These are phyloP conservation scores for Lasiosphaeria hispida DNA, from an alignment of 495 filamentous ascomycete species.

Conservation along the genomic window DNA sequence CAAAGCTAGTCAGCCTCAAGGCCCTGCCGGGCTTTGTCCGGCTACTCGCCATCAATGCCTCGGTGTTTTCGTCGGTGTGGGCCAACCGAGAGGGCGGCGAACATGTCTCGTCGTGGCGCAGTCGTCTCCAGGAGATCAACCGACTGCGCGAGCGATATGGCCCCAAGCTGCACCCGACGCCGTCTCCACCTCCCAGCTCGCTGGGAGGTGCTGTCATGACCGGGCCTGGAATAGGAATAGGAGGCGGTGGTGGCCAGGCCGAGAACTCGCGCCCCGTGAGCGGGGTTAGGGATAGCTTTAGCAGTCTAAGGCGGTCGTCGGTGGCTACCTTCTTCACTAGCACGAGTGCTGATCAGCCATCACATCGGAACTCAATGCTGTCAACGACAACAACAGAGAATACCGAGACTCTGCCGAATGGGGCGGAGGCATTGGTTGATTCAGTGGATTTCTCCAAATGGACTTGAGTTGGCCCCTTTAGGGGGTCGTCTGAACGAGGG, in stretches of 20 bases:
- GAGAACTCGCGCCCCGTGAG: constrained; percentile 37
- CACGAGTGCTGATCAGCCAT: constrained; percentile 44
- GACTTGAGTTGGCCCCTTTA: constrained; percentile 31
- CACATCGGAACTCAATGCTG: constrained; percentile 51
- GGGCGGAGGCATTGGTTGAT: constrained; percentile 51
- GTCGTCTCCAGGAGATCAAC: constrained; percentile 79
- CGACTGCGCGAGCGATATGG: constrained; percentile 67
- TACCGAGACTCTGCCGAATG: constrained; percentile 42
- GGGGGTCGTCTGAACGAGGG: neutral
- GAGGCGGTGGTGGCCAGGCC: constrained; percentile 9
- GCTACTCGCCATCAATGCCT: constrained; percentile 88
- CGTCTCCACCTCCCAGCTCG: constrained; percentile 42
- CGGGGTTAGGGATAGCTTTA: constrained; percentile 51
- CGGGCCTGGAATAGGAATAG: constrained; percentile 6
- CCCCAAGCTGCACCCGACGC: constrained; percentile 33
- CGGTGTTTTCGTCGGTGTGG: constrained; percentile 90
- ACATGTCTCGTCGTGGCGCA: constrained; percentile 85
- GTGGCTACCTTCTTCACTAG: constrained; percentile 55
- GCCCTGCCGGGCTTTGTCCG: constrained; percentile 84
- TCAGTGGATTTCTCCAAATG: constrained; percentile 62
- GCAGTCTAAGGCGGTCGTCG: constrained; percentile 49
- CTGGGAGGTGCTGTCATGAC: constrained; percentile 22
- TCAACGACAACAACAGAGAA: constrained; percentile 49
- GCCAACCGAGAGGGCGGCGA: constrained; percentile 73
- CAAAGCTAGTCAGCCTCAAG: constrained; percentile 78